Evolutionary conservation across 345 rosid species (phyloP).

Genomic region (Theobroma cacao): DNA sequence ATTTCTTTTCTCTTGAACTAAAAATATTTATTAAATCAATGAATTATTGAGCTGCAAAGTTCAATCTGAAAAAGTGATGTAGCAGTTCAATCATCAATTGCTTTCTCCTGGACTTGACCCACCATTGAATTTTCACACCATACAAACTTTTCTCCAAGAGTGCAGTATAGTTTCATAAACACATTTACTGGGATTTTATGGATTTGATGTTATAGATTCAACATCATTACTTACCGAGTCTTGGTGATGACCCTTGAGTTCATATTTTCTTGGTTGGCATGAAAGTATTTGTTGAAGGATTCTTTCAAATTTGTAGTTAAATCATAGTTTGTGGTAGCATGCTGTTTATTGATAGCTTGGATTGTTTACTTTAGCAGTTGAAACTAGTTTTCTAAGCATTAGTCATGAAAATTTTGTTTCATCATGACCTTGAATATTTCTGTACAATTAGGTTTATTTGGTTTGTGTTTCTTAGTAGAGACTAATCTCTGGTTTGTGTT

Average conservation of each 20-base stretch:
- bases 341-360: neutral
- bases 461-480: neutral
- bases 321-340: neutral
- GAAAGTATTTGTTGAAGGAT: neutral
- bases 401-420: neutral
- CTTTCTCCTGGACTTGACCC: neutral
- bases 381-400: neutral
- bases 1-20: neutral
- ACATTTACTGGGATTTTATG: neutral
- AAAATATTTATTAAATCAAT: neutral
- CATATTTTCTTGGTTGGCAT: neutral
- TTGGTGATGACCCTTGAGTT: neutral
- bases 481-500: conserved; percentile 1
- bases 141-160: conserved; percentile 1
- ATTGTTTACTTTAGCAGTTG: neutral
- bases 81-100: neutral
- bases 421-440: neutral
- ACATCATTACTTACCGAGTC: neutral
- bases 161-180: neutral
- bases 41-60: neutral
- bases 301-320: neutral
- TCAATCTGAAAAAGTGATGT: conserved; percentile 1
- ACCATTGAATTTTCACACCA: neutral
- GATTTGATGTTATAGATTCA: neutral
- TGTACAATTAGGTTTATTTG: neutral